A percentile compares a stretch with the other conserved stretches of the same genome.
phyloP scores from a whole-genome alignment of 2,329 filamentous ascomycete species.

The Karstenula rhodostoma region DNA sequence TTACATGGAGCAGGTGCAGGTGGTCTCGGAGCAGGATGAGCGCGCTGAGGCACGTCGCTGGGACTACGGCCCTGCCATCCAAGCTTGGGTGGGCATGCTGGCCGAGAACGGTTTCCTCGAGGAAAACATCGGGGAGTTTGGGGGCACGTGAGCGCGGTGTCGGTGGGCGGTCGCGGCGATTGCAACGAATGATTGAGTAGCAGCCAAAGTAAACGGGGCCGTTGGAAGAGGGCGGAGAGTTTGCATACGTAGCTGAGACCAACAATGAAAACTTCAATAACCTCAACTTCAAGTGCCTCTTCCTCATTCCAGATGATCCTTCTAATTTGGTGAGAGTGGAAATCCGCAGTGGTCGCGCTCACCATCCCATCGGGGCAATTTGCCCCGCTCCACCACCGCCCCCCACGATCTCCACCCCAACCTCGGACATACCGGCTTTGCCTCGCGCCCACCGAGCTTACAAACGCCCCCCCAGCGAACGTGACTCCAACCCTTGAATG shows the following conservation, averaged over 20 bases:
- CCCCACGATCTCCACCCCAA: not conserved
- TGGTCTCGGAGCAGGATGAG: conserved; percentile 62
- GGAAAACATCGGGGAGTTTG: conserved; percentile 27
- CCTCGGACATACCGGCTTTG: conserved; percentile 2
- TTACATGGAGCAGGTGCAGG: conserved; percentile 55
- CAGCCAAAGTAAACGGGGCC: not conserved
- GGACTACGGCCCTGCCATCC: conserved; percentile 75
- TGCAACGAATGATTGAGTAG: not conserved
- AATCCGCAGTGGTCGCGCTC: too few species aligned
- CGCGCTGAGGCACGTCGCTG: conserved; percentile 65
- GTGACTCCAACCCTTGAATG: not conserved
- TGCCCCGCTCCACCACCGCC: not conserved
- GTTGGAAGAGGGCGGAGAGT: not conserved
- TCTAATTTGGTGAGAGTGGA: too few species aligned
- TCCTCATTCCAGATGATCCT: not conserved
- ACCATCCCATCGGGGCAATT: not conserved
- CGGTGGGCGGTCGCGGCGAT: not conserved
- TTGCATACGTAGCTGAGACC: not conserved
- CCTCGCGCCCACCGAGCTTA: not conserved
- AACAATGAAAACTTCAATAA: not conserved
- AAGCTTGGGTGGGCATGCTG: conserved; percentile 73
- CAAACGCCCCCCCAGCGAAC: not conserved
- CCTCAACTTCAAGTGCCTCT: not conserved
- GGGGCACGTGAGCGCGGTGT: not conserved
- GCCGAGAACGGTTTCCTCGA: conserved; percentile 70